Evolutionary conservation across 768 basidiomycete genomes (phyloP), one percentile per base, ranked within the genome.

Genomic region (Lactifluus echinatus): DNA sequence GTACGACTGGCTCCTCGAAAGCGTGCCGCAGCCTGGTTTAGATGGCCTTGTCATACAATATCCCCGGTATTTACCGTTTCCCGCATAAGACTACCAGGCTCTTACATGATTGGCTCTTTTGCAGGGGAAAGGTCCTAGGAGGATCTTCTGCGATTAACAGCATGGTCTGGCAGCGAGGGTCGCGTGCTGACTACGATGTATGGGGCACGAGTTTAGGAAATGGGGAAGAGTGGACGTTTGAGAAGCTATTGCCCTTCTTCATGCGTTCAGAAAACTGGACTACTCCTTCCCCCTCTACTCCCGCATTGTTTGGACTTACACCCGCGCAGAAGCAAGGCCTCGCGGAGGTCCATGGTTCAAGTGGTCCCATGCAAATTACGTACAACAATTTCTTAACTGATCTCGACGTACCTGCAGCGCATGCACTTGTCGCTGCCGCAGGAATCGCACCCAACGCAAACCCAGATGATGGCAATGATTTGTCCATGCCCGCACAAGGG

Each of bases 81-180:
- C 28, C n/a, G 26, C 8, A 28, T n/a, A 6, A 34, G 23, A 37
- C 26, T 2, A 17, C n/a, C 29, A 8, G 19, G 26, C 26, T 23
- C 33, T 52, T 10, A 57, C 19, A 7, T 17, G 12, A 3, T 21
- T n/a, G n/a, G n/a, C 33, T 12, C 45, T 28, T 19, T 14, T 37
- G 3, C 8, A 61, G 60, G 29, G 60, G 60, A 23, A 61, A 59
- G n/a, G 60, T 61, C 24, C 56, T 61, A 14, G 60, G 60, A 23
- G 57, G 60, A 12, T 61, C 60, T 31, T 53, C 60, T 8, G 60
- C 60, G 11, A 61, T 61, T 26, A 59, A 61, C 48, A 59, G 57
- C 19, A 54, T 61, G 60, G 60, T 61, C 31, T 61, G 57, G 60
- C 60, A 61, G 37, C 60, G 60, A 10, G 57, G 60, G 6, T 59